Base-by-base conservation (phyloP, 2,329 filamentous ascomycete genomes). In the Aspergillus luchuensis region DNA sequence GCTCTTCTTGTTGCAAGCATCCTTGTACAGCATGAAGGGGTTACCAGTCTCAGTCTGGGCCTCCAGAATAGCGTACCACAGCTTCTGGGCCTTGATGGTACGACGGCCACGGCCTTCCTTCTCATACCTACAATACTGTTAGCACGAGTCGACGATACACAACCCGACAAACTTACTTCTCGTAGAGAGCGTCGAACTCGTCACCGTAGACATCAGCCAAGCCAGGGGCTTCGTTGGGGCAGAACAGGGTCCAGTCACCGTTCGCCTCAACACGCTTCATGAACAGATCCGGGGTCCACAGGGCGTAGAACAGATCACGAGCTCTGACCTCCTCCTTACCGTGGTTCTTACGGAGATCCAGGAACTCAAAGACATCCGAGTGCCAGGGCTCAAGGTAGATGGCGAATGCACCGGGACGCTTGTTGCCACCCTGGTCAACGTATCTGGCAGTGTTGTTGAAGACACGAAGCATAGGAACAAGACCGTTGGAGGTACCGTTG, bases 371-470 rank as follows among this genome's bases (percentile, higher is more conserved):
- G 63, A 99, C 90, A 78, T 99, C 95, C 2, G 93, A 90, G 81
- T 99, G 95, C 95, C 95, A 99, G 56, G 95, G 95, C 86, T 99
- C 95, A 15, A 99, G 87, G 80, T 99, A 99, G 79, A 99, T 97
- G 74, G 95, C 95, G 74, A 99, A 99, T 57, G 95, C 95, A 80
- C 95, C 95, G 30, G 95, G 95, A 59, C 95, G 91, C 87, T 99
- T 99, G 86, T 99, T 99, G 72, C 95, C 95, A 81, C 95, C 95
- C 80, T 99, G 95, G 74, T 99, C 95, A 64, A 99, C 95, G 74
- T 99, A 99, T 78, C 95, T 89, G 62, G 95, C 95, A 64, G 95
- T 99, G 85, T 99, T 98, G 85, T 99, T 98, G 87, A 93, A 99
- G 63, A 99, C 95, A 67, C 95, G 91, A 39, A 99, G 89, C 95